These are phyloP conservation scores for Sporothrix pallida DNA, from an alignment of 2,329 filamentous ascomycete species.

Conservation along the genomic window DNA sequence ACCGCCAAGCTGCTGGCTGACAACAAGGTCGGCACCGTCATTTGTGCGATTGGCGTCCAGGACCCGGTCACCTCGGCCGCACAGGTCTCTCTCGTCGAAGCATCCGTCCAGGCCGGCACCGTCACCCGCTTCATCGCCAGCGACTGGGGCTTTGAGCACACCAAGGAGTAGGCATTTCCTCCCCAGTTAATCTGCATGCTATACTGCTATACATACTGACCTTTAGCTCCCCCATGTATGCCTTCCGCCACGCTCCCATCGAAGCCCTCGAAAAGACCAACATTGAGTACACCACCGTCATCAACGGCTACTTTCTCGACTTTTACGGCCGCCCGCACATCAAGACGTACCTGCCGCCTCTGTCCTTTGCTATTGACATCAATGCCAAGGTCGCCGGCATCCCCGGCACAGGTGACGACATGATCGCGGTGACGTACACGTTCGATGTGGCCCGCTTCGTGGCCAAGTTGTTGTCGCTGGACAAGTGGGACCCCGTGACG, in stretches of 20 bases:
- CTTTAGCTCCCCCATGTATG: not conserved
- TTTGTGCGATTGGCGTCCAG: slow-evolving; percentile 49
- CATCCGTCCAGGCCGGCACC: slow-evolving; percentile 47
- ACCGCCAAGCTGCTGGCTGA: slow-evolving; percentile 42
- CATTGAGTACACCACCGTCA: slow-evolving; percentile 49
- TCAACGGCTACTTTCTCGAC: slow-evolving; percentile 54
- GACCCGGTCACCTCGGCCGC: slow-evolving; percentile 42
- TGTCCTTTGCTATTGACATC: slow-evolving; percentile 53
- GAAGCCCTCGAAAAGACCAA: slow-evolving; percentile 42
- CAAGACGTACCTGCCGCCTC: slow-evolving; percentile 47
- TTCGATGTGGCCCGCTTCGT: slow-evolving; percentile 49
- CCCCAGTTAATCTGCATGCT: not conserved
- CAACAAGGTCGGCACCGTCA: slow-evolving; percentile 52
- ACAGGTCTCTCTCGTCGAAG: slow-evolving; percentile 53
- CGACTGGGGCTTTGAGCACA: slow-evolving; percentile 48
- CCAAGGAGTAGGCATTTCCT: slow-evolving; percentile 40
- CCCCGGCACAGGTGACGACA: slow-evolving; percentile 54
- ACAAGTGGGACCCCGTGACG: not conserved
- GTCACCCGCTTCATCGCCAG: slow-evolving; percentile 53
- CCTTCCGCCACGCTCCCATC: not conserved
- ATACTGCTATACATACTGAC: not conserved
- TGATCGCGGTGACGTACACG: slow-evolving; percentile 55
- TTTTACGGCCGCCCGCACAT: slow-evolving; percentile 51
- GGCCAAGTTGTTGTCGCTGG: not conserved
- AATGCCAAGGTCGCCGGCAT: slow-evolving; percentile 53